Conservation (phyloP, 768 basidiomycete genomes). For the Thelephora aurantiotincta region DNA sequence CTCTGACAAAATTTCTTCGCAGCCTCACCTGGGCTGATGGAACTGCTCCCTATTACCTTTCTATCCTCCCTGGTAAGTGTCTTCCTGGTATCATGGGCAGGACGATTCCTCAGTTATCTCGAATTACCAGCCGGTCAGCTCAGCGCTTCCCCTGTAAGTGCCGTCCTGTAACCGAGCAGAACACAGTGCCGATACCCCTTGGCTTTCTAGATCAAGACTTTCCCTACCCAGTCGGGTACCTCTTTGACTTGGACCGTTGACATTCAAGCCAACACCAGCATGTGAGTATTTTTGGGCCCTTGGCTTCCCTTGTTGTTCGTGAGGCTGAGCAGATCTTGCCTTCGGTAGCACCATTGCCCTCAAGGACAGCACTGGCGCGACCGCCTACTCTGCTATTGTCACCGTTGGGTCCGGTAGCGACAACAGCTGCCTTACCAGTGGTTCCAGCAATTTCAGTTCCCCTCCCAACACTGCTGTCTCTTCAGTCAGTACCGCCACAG, state of each 20-base stretch:
- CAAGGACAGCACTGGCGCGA: conserved; percentile 43
- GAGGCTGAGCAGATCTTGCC: neutral
- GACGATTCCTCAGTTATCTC: neutral
- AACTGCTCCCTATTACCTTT: conserved; percentile 39
- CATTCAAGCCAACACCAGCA: conserved; percentile 24
- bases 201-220: conserved; percentile 35
- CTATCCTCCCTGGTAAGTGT: conserved; percentile 43
- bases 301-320: neutral
- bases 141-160: conserved; percentile 34
- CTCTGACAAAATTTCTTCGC: too few relatives aligned
- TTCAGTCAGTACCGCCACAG: neutral
- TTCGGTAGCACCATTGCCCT: conserved; percentile 32
- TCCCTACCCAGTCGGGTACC: conserved; percentile 29
- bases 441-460: too few relatives aligned
- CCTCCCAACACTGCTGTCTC: neutral
- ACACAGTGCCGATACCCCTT: neutral
- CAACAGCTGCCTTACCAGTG: neutral
- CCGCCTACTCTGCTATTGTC: conserved; percentile 37
- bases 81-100: neutral
- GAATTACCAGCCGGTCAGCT: conserved; percentile 34
- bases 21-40: conserved; percentile 38
- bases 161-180: neutral
- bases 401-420: conserved; percentile 25
- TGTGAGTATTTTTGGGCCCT: conserved; percentile 25
- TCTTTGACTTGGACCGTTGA: conserved; percentile 42